phyloP scores from a whole-genome alignment of 2,329 filamentous ascomycete species.

The Pseudogymnoascus sp. region DNA sequence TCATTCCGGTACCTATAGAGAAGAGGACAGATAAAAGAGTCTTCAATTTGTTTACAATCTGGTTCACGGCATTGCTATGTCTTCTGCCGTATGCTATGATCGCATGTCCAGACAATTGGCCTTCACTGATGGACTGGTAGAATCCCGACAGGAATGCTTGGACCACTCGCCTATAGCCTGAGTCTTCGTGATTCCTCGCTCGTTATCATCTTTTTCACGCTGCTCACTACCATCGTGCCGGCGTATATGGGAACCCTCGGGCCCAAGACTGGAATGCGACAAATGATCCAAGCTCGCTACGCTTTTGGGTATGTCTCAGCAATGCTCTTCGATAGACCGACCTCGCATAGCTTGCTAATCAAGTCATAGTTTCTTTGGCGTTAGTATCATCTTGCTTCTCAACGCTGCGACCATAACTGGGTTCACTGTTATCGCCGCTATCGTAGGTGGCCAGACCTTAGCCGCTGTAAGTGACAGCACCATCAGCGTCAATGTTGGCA shows the following conservation, averaged over 20 bases:
- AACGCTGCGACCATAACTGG: conserved; percentile 55
- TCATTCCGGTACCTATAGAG: conserved; percentile 46
- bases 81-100: conserved; percentile 40
- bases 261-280: conserved; percentile 54
- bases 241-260: conserved; percentile 51
- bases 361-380: conserved; percentile 41
- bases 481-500: conserved; percentile 46
- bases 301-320: conserved; percentile 41
- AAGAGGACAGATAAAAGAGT: conserved; percentile 44
- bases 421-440: conserved; percentile 54
- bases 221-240: conserved; percentile 44
- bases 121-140: conserved; percentile 24
- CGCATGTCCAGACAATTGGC: background rate
- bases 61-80: conserved; percentile 49
- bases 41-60: conserved; percentile 50
- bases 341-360: conserved; percentile 11
- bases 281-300: conserved; percentile 57
- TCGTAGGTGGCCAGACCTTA: conserved; percentile 52
- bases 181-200: conserved; percentile 47
- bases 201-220: conserved; percentile 54
- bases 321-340: conserved; percentile 11
- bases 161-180: conserved; percentile 45
- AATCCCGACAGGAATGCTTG: conserved; percentile 56
- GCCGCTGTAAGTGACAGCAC: conserved; percentile 41
- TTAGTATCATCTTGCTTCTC: conserved; percentile 50